Base-by-base conservation (phyloP, 2,329 filamentous ascomycete genomes). In the Clarireedia sp. region DNA sequence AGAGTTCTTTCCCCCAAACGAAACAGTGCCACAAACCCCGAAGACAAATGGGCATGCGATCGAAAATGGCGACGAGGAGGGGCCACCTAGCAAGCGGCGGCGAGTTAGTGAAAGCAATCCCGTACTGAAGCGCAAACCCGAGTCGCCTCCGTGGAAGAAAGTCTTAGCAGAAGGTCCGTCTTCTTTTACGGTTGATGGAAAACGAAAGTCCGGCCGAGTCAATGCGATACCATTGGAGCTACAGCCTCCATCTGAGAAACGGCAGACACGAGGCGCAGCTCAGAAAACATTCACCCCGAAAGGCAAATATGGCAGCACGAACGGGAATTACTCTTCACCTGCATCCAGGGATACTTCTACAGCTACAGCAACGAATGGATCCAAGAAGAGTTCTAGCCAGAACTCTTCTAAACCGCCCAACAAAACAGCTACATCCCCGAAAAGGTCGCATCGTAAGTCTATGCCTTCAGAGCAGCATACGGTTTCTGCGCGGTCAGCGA, bases 61-160 rank as follows among this genome's bases (percentile, higher is more conserved):
- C 29, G 61, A 65, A 46, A 60, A 57, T 45, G 56, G 37, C 57
- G 66, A 70, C 59, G 70, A 71, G 49, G 71, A 74, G 46, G 77
- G 75, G 57, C 77, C 75, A 53, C 81, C 82, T 24, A 70, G 75
- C 16, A 90, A 90, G 71, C 82, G 86, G 68, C 83, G 83, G 59
- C 83, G 83, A 68, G 76, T 80, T 29, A 75, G 69, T 59, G 78
- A 73, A 23, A 74, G 75, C 54, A 60, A 71, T 57, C 69, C 75
- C 59, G 71, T 75, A 59, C 70, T 74, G 60, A 71, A 75, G 58
- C 66, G 71, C 66, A 75, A 85, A 72, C 73, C 75, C 52, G 77
- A 79, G 58, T 97, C 92, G 60, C 94, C 94, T 62, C 94, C 94
- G 21, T 99, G 94, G 94, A 97, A 94, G 75, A 89, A 83, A 66